These are phyloP conservation scores for Mallotus repandus DNA, from an alignment of 441 rosid species.

Conservation along the genomic window DNA sequence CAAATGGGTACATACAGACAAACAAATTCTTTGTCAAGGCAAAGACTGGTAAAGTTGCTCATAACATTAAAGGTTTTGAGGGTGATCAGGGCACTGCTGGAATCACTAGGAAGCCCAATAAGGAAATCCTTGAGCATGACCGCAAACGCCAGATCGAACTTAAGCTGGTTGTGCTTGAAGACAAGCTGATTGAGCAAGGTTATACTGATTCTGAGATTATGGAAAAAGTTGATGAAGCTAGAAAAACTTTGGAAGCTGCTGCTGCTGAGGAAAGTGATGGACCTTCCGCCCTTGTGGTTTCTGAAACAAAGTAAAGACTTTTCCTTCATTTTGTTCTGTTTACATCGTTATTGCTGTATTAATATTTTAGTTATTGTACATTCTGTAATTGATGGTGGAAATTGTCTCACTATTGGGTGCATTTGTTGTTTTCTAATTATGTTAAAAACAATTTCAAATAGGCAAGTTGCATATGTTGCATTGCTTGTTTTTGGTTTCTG, in stretches of 20 bases:
- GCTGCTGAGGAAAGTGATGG: conserved; percentile 43
- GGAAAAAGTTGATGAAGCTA: conserved; percentile 72
- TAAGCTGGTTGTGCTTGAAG: conserved; percentile 77
- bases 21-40: conserved; percentile 80
- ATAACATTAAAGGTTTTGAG: conserved; percentile 56
- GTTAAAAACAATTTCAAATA: background rate
- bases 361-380: background rate
- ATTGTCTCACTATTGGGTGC: too few relatives aligned
- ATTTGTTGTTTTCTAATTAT: background rate
- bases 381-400: background rate
- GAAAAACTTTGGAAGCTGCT: conserved; percentile 56
- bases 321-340: background rate
- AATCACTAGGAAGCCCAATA: conserved; percentile 72
- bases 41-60: conserved; percentile 62
- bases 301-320: conserved; percentile 35
- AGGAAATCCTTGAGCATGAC: conserved; percentile 85
- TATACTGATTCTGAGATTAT: conserved; percentile 76
- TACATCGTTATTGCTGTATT: background rate
- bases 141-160: conserved; percentile 88
- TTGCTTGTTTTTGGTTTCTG: background rate
- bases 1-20: conserved; percentile 87
- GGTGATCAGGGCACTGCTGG: conserved; percentile 82
- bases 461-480: background rate
- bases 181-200: conserved; percentile 74
- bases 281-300: conserved; percentile 21